Conservation (phyloP, 2,329 filamentous ascomycete genomes). For the Colletotrichum eremochloae region DNA sequence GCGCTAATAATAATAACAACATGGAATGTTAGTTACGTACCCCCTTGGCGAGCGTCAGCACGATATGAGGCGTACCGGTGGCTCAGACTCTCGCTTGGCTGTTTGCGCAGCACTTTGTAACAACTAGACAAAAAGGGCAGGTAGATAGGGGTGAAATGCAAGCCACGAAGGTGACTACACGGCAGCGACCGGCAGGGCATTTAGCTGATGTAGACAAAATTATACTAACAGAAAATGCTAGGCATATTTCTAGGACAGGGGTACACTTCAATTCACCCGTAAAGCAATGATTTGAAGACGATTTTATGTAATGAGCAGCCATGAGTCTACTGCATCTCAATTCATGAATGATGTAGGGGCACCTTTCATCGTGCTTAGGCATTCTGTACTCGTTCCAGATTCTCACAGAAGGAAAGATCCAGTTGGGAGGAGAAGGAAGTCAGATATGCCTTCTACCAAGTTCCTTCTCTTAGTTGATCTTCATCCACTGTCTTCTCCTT, state of each 20-base stretch:
- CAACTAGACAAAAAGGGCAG: too few species aligned
- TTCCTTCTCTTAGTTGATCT: not conserved
- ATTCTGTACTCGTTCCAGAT: not conserved
- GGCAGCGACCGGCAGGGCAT: too few species aligned
- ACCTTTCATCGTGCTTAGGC: not conserved
- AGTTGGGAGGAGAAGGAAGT: too few species aligned
- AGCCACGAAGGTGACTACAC: too few species aligned
- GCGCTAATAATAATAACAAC: not conserved
- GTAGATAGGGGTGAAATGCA: too few species aligned
- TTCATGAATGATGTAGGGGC: not conserved
- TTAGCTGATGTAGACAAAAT: too few species aligned
- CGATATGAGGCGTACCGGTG: not conserved
- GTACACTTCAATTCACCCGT: not conserved
- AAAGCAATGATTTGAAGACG: not conserved
- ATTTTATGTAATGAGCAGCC: not conserved
- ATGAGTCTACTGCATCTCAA: not conserved
- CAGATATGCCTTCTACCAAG: not conserved
- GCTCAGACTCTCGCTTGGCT: too few species aligned
- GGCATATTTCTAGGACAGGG: too few species aligned
- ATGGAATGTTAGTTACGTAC: not conserved
- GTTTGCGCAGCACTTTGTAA: too few species aligned
- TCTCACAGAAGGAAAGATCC: not conserved
- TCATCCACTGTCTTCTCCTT: not conserved
- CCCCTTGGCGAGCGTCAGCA: constrained; percentile 1
- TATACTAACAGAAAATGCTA: too few species aligned